Base-by-base conservation (phyloP, 305 asterid genomes). In the Fraxinus floribunda region DNA sequence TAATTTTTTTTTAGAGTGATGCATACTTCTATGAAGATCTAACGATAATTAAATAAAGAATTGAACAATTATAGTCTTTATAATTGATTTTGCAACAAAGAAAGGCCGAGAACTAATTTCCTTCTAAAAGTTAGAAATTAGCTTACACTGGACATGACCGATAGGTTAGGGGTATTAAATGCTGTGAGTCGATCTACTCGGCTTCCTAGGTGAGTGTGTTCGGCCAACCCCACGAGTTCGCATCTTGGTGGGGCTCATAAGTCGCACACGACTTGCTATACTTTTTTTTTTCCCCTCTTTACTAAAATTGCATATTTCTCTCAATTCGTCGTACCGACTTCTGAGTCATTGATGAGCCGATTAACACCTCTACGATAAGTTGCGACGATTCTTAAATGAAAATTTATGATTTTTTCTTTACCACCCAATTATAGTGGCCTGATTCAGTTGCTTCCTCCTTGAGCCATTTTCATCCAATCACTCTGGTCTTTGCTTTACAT, bases 381-480 rank as follows among this genome's bases (percentile, higher is more conserved):
- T 11, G n/a, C 4, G 16, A 13, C 20, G 77, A 71, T 52, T 78
- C 77, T 41, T 79, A 79, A 15, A 64, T 39, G 41, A 74, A 39
- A 39, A 44, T 22, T 41, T 81, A 87, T 74, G 81, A 78, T 81
- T 18, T 60, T 83, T 81, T 73, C 57, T 36, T 79, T 86, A 87
- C 77, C 83, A 83, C 82, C 90, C 90, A 90, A 87, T 86, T 64
- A 80, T 83, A 75, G 76, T 79, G 90, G 73, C 9, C 75, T 79
- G 24, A 89, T 89, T 87, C 89, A 81, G 79, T 91, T 83, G 93
- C 92, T 91, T 91, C 91, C 86, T 24, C 89, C 90, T 88, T 89
- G 86, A 89, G 94, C 94, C 94, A 89, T 83, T 90, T 88, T 87
- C 87, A 86, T 87, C 90, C 89, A 90, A 87, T 88, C 90, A 86